Percentiles rank a stretch among this genome's conserved stretches.
phyloP scores from a whole-genome alignment of 2,329 filamentous ascomycete species.

The Torrubiella hemipterigena region DNA sequence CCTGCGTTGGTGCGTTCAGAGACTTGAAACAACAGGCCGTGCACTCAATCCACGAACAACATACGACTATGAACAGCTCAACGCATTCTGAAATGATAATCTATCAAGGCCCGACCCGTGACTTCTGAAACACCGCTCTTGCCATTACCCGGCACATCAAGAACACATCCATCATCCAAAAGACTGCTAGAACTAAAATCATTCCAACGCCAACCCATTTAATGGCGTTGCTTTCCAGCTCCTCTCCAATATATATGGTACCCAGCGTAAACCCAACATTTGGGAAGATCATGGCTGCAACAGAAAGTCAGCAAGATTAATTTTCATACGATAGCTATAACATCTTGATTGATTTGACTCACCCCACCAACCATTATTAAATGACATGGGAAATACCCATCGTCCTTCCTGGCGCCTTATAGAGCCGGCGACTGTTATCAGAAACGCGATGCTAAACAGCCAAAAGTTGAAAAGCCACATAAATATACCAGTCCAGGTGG shows the following conservation, averaged over 20 bases:
- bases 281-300: constrained; percentile 2
- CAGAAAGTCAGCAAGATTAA: not conserved
- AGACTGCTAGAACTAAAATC: not conserved
- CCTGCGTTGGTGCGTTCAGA: too few species aligned
- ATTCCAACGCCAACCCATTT: not conserved
- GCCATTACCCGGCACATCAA: not conserved
- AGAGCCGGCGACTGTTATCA: constrained; percentile 10
- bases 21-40: too few species aligned
- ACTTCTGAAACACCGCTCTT: too few species aligned
- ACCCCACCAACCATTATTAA: constrained; percentile 5
- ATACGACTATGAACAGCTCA: too few species aligned
- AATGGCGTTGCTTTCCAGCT: not conserved
- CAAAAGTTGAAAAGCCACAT: constrained; percentile 16
- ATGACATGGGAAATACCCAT: not conserved
- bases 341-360: not conserved
- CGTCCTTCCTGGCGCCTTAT: not conserved
- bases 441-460: constrained; percentile 14
- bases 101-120: too few species aligned
- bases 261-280: constrained; percentile 1
- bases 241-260: constrained; percentile 1
- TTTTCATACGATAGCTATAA: not conserved
- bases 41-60: too few species aligned
- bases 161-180: not conserved
- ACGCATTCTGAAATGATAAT: too few species aligned
- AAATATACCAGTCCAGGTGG: constrained; percentile 13